Base-by-base conservation (phyloP, 805 yeast species). In the Saturnispora saitoi region DNA sequence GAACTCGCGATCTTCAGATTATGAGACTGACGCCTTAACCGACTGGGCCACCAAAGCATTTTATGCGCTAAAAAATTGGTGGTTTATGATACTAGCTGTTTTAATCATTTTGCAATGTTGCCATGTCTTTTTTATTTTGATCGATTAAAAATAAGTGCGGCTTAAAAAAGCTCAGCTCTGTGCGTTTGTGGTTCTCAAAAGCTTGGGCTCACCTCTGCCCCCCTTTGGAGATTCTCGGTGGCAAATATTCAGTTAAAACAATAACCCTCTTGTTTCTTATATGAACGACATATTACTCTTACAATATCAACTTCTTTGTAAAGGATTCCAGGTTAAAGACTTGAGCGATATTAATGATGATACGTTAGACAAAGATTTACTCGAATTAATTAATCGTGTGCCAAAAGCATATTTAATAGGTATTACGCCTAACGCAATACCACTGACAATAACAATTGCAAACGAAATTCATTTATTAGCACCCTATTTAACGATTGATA, bases 1-100 rank as follows among this genome's bases (percentile, higher is more conserved):
- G 66, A 62, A 62, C 66, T 59, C 65, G 64, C 64, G 65, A 60
- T 60, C 66, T 61, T 61, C 64, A 58, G 64, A 61, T 59, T 62
- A 62, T 61, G 64, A 62, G 65, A 62, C 64, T 61, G 59, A 62
- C 64, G 65, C 65, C 63, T 60, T 61, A 62, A 58, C 64, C 66
- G 57, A 56, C 65, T 62, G 66, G 64, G 66, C 66, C 66, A 62
- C 64, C 55, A 59, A 55, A 61, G 64, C 66, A 8, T 7, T 24
- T 4, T 11, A 19, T 38, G 17, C 5, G 3, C 6, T 8, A 11
- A 30, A 29, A 9, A 31, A 22, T 12, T 20, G 1, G 12, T 15
- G 12, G 19, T 26, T 9, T n/a, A n/a, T n/a, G n/a, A n/a, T n/a
- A n/a, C n/a, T n/a, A n/a, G n/a, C n/a, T n/a, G n/a, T n/a, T n/a